These are phyloP conservation scores for Mucor circinelloides DNA, from an alignment of 371 early-diverging fungal species.

Conservation along the genomic window DNA sequence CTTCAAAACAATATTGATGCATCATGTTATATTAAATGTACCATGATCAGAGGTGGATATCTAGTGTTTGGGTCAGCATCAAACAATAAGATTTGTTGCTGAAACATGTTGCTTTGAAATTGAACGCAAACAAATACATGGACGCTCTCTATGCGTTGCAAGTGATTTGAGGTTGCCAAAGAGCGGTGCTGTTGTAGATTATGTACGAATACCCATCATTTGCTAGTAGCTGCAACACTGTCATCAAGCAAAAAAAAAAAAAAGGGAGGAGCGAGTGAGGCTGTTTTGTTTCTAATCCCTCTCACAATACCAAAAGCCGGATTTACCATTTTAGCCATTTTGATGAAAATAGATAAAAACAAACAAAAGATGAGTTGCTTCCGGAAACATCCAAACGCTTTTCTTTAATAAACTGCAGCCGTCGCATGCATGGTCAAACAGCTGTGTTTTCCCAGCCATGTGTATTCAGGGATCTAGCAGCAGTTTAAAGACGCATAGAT, in stretches of 20 bases:
- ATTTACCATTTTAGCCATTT: neutral
- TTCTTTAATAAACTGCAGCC: neutral
- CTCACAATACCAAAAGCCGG: neutral
- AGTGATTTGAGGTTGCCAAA: no score
- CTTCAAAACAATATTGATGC: neutral
- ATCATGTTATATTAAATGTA: neutral
- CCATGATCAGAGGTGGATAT: neutral
- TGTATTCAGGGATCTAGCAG: neutral
- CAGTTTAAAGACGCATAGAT: neutral
- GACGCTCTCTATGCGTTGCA: neutral
- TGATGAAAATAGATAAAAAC: neutral
- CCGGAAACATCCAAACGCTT: neutral
- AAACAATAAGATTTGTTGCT: neutral
- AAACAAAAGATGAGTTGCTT: neutral
- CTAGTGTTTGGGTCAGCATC: neutral
- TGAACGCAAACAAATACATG: constrained; percentile 2
- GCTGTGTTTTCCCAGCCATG: neutral
- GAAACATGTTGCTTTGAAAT: constrained; percentile 5
- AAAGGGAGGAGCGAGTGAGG: neutral
- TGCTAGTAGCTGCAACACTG: no score
- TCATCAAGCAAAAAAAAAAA: no score
- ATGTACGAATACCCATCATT: no score
- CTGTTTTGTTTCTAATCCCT: neutral
- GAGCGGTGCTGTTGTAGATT: no score
- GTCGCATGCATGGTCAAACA: neutral